Evolutionary conservation across 2,329 filamentous ascomycete genomes (phyloP), one percentile per base, ranked within the genome.

Genomic region (Mycocentrospora acerina): DNA sequence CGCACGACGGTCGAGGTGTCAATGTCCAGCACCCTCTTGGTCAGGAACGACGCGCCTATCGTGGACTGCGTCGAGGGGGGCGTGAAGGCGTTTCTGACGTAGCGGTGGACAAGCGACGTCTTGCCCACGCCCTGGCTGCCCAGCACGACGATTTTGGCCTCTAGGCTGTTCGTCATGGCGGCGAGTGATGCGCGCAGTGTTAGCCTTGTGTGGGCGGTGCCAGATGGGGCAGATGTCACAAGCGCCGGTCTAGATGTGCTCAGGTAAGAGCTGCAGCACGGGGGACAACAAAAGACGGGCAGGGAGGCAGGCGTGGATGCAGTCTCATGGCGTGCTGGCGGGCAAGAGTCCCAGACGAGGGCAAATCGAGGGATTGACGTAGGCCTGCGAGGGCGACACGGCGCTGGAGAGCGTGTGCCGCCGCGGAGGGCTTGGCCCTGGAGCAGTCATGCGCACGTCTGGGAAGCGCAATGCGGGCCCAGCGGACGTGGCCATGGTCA

Each of bases 1-100:
- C 90, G 82, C 24, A 96, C 89, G 16, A 87, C 77, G 1, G 89
- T 93, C 57, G 91, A 88, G 15, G 85, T 88, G 64, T 95, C 88
- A 46, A 81, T 82, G 69, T 96, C 90, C 35, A 73, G 64, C 12
- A 86, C 78, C 28, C 88, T 71, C 45, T 86, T 81, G 18, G 86
- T 83, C 29, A 90, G 68, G 47, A 78, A 76, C 17, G 74, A 72
- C 59, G 73, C 73, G 47, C 73, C 73, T 45, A 76, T 68, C 11
- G 73, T 76, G 7, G 71, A 72, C 40, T 71, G 70, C 11, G 71
- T 72, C 16, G 67, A 67, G 12, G 70, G 70, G 6, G 83, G 83
- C 48, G 81, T 79, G 67, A 86, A 88, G 42, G 79, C 73, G 61
- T 84, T 84, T 50, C 85, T 85, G 69, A 84, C 85, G 60, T 85